Evolutionary conservation across 2,329 filamentous ascomycete species (phyloP).

Genomic region (Hypoxylon sp.): DNA sequence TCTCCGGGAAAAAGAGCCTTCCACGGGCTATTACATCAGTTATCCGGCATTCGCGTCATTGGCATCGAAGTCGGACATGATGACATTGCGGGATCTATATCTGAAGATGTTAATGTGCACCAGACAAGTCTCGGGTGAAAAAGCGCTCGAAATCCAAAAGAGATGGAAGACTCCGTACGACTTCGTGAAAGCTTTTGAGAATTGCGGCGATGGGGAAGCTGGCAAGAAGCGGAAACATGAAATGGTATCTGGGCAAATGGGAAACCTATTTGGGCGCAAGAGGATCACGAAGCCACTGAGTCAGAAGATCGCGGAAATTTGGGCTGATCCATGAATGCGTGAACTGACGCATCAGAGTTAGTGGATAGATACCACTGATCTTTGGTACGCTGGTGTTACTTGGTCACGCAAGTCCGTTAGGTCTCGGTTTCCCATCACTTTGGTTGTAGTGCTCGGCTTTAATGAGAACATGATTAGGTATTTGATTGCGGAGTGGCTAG

Average conservation of each 20-base stretch:
- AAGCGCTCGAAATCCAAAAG: constrained; percentile 82
- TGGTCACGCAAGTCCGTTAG: not conserved
- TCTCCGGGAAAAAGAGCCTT: constrained; percentile 65
- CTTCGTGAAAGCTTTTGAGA: constrained; percentile 77
- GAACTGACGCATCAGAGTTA: not conserved
- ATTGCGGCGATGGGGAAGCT: constrained; percentile 62
- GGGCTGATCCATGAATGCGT: constrained; percentile 64
- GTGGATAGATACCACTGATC: not conserved
- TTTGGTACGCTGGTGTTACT: not conserved
- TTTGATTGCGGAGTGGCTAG: not conserved
- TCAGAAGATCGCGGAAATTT: constrained; percentile 77
- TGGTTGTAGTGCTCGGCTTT: not conserved
- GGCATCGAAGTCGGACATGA: constrained; percentile 79
- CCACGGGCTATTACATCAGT: constrained; percentile 70
- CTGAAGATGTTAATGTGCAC: constrained; percentile 90
- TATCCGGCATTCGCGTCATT: constrained; percentile 79
- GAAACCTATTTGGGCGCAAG: constrained; percentile 72
- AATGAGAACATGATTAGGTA: not conserved
- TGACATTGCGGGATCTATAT: constrained; percentile 80
- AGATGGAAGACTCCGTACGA: constrained; percentile 80
- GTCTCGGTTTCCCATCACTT: not conserved
- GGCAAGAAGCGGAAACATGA: constrained; percentile 69
- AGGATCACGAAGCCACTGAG: constrained; percentile 76
- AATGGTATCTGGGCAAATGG: constrained; percentile 70
- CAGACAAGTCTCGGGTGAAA: constrained; percentile 79